These are phyloP conservation scores for Avena insularis DNA, from an alignment of 176 grass and related monocot species.

Conservation along the genomic window DNA sequence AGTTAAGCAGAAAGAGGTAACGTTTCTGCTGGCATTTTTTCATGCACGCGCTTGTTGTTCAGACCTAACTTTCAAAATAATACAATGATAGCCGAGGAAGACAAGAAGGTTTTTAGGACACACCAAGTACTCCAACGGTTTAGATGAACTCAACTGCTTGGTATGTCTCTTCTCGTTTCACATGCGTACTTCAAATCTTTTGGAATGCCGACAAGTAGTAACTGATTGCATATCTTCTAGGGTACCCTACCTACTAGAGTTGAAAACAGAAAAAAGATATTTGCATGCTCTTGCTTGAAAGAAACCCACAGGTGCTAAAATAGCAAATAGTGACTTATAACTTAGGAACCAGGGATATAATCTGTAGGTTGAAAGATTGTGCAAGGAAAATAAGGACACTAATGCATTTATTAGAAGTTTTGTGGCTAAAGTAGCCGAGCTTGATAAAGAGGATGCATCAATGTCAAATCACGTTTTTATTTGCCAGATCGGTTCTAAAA, in stretches of 20 bases:
- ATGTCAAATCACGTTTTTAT: conserved; percentile 44
- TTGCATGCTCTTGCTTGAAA: conserved; percentile 55
- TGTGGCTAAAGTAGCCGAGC: conserved; percentile 50
- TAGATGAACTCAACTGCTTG: conserved; percentile 64
- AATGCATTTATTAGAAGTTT: conserved; percentile 50
- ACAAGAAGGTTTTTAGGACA: no score
- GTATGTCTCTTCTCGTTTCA: not conserved
- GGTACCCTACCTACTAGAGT: not conserved
- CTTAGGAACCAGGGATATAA: conserved; percentile 54
- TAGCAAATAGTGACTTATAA: conserved; percentile 57
- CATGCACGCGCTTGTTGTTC: no score
- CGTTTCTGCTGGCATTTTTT: no score
- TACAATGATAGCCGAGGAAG: no score
- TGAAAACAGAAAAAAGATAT: conserved; percentile 48
- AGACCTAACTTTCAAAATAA: no score
- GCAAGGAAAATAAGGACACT: conserved; percentile 54
- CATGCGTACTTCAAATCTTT: not conserved
- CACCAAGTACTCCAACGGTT: conserved; percentile 51
- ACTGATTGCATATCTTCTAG: not conserved
- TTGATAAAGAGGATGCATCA: conserved; percentile 58
- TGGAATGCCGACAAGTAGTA: not conserved
- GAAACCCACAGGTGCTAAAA: conserved; percentile 45
- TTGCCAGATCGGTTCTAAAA: no score
- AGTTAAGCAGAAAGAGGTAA: no score
- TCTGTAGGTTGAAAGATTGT: conserved; percentile 54